Conservation (phyloP, 129 eudicot species). For the Helianthus annuus region DNA sequence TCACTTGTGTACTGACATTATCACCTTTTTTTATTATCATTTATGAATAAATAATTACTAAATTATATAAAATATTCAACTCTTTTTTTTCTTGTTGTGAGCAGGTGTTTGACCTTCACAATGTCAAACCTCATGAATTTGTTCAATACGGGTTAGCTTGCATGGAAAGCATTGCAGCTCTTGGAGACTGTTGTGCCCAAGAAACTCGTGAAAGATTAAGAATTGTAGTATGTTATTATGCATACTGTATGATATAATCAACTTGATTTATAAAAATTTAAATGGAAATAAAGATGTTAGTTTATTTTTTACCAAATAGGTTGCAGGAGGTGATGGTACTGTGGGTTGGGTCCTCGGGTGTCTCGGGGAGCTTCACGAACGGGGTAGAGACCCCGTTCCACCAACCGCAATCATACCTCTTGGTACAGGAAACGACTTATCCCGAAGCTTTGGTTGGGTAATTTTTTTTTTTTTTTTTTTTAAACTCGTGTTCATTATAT, state of each 20-base stretch:
- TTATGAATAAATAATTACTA: too few species aligned
- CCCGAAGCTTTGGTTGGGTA: conserved; percentile 94
- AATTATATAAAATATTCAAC: too few species aligned
- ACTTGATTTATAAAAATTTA: neutral
- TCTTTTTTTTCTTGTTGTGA: conserved; percentile 12
- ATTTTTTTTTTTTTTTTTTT: conserved; percentile 25
- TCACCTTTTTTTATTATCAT: too few species aligned
- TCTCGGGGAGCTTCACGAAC: conserved; percentile 68
- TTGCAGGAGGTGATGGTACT: conserved; percentile 94
- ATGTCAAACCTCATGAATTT: conserved; percentile 76
- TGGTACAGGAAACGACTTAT: conserved; percentile 86
- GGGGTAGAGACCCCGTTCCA: conserved; percentile 68
- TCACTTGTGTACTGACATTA: too few species aligned
- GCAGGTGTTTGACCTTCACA: conserved; percentile 71
- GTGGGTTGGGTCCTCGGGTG: conserved; percentile 95
- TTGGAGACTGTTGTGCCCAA: conserved; percentile 70
- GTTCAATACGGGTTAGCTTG: conserved; percentile 73
- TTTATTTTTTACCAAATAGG: conserved; percentile 44
- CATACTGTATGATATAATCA: neutral
- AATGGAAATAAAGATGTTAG: neutral
- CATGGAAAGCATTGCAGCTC: conserved; percentile 64
- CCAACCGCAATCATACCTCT: conserved; percentile 81
- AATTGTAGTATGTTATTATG: conserved; percentile 56
- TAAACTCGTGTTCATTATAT: neutral
- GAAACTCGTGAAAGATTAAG: conserved; percentile 64